phyloP scores from a whole-genome alignment of 345 rosid species.

The Draba incana region DNA sequence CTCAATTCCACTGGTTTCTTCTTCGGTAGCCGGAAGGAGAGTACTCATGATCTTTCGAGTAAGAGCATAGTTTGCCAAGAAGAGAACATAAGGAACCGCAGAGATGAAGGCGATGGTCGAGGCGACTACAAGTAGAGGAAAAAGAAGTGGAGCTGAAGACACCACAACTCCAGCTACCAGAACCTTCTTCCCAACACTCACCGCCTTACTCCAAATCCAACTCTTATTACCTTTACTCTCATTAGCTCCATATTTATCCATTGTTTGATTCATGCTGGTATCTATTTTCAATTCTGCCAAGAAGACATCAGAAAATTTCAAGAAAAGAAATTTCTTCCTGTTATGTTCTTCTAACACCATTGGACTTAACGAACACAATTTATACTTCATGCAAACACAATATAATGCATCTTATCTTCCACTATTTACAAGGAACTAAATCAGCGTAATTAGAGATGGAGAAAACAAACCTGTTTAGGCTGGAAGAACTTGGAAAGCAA shows the following conservation, averaged over 20 bases:
- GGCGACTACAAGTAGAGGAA: constrained; percentile 67
- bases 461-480: constrained; percentile 23
- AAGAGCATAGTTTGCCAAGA: constrained; percentile 76
- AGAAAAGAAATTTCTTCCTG: no score
- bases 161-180: constrained; percentile 57
- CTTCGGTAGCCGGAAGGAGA: constrained; percentile 52
- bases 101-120: constrained; percentile 64
- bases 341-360: no score
- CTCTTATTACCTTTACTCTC: constrained; percentile 40
- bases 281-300: constrained; percentile 54
- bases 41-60: constrained; percentile 68
- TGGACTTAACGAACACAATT: neutral
- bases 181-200: constrained; percentile 65
- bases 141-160: constrained; percentile 66
- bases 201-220: constrained; percentile 57
- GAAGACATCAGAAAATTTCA: no score
- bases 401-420: neutral
- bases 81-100: constrained; percentile 67
- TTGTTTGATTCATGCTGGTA: constrained; percentile 19
- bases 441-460: constrained; percentile 3
- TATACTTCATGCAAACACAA: constrained; percentile 20
- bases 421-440: constrained; percentile 4
- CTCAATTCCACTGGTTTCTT: constrained; percentile 16
- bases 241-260: constrained; percentile 32
- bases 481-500: constrained; percentile 13